Evolutionary conservation across 805 yeast genomes (phyloP), one percentile per base, ranked within the genome.

Genomic region (Alloascoidea africana): DNA sequence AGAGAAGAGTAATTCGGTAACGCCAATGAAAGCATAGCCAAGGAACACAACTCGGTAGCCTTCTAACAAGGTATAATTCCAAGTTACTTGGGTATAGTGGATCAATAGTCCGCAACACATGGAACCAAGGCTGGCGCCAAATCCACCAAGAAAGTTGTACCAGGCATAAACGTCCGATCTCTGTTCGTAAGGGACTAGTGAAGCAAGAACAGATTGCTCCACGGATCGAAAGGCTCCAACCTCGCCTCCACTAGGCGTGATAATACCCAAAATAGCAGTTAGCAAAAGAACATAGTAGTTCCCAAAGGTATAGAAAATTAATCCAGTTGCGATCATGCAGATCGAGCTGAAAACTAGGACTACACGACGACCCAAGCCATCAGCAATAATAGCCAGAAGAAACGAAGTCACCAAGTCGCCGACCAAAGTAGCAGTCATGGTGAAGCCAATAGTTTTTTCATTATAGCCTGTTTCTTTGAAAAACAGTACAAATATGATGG

Each of bases 201-300:
- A 65, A 0, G 76, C 73, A 27, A 71, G 55, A 1, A 68, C 50
- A 18, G 70, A 58, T 42, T 70, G 76, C 45, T 72, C 79, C n/a
- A 71, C 54, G 5, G 74, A 64, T 41, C 75, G 55, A 50, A 70
- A 72, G 1, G 77, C 73, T 0, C 77, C 76, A 16, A 68, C 72
- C 41, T 72, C 79, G 4, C 66, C 66, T 3, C 78, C 78, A n/a
- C 66, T 56, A 2, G 76, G 74, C 2, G 76, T 68, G 16, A 71
- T 56, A n/a, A 70, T 65, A 2, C 79, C 78, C 6, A 66, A 33
- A 13, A 66, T 50, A 2, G 70, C 61, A 1, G 64, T 57, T 0
- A 53, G 36, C 32, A 62, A 52, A 36, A 72, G 48, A 1, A 63
- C 14, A 30, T 46, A 47, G 37, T 50, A 58, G 42, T 58, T 59